Base-by-base conservation (phyloP, 73 alveolate genomes). In the Diophrys sp. region DNA sequence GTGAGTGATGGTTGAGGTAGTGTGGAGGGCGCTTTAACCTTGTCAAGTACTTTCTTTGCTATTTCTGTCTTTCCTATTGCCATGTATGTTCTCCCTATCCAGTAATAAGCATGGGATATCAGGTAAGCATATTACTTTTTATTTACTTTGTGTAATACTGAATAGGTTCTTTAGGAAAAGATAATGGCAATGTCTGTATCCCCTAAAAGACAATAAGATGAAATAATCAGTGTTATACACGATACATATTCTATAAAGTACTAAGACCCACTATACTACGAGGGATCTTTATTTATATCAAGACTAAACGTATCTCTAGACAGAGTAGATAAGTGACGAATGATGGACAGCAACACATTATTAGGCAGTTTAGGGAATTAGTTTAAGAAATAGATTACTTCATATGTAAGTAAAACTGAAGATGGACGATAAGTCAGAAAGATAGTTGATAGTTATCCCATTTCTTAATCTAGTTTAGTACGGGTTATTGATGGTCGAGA, bases 331-430 rank as follows among this genome's bases (percentile, higher is more conserved):
- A 87, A 44, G 31, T 82, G 44, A 1, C 83, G 26, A 33, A 80
- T 73, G 23, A 80, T 29, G 29, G 44, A 54, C 14, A 80, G 57
- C 2, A 80, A 69, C 14, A 80, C 77, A 11, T 71, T 24, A 55
- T 80, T 80, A 26, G 89, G 87, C 18, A 87, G 87, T 66, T 82
- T 87, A 11, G 94, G 84, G 80, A 79, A 66, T 57, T 87, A 73
- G 68, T 87, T 85, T 31, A 87, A 73, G 56, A 87, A 87, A 73
- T 87, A 87, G 33, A 87, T 87, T 0, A 87, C 75, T 70, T 87
- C 94, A 75, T 27, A 87, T 30, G 90, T 80, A 30, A 87, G 67
- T 44, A 87, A 80, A 14, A 2, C 1, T 31, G 44, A 24, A 14
- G 1, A n/a, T 67, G 31, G n/a, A 18, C 94, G 24, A 28, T 71